These are phyloP conservation scores for Lipomyces yamanashiensis DNA, from an alignment of 805 yeast species.

Conservation along the genomic window DNA sequence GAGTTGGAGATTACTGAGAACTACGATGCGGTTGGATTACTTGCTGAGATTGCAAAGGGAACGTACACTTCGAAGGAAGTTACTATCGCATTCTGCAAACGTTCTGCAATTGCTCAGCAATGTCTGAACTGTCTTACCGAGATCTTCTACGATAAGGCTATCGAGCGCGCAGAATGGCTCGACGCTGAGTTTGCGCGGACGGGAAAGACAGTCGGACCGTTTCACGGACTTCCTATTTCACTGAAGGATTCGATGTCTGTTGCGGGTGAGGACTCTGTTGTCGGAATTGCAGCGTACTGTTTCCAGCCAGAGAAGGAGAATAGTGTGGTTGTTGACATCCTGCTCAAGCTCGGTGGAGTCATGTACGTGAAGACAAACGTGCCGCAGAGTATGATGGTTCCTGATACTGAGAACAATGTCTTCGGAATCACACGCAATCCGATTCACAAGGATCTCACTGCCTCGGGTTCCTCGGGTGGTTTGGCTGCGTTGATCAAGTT, in stretches of 20 bases:
- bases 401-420: constrained; percentile 60
- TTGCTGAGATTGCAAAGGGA: constrained; percentile 40
- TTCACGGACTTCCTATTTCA: constrained; percentile 71
- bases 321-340: constrained; percentile 53
- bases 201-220: constrained; percentile 56
- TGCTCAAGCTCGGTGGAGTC: constrained; percentile 60
- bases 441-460: constrained; percentile 50
- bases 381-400: constrained; percentile 61
- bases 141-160: constrained; percentile 62
- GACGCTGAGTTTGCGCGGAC: constrained; percentile 54
- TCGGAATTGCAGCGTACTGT: constrained; percentile 38
- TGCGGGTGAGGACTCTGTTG: constrained; percentile 57
- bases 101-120: constrained; percentile 65
- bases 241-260: constrained; percentile 66
- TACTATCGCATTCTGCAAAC: constrained; percentile 57
- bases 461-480: constrained; percentile 63
- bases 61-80: constrained; percentile 53
- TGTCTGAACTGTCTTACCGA: constrained; percentile 48
- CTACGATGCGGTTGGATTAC: constrained; percentile 36
- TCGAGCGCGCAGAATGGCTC: constrained; percentile 57
- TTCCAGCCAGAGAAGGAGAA: constrained; percentile 44
- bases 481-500: constrained; percentile 55
- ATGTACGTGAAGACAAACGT: constrained; percentile 64
- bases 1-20: constrained; percentile 42
- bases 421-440: constrained; percentile 60